These are phyloP conservation scores for Collybiopsis confluens DNA, from an alignment of 768 basidiomycete genomes.

Conservation along the genomic window DNA sequence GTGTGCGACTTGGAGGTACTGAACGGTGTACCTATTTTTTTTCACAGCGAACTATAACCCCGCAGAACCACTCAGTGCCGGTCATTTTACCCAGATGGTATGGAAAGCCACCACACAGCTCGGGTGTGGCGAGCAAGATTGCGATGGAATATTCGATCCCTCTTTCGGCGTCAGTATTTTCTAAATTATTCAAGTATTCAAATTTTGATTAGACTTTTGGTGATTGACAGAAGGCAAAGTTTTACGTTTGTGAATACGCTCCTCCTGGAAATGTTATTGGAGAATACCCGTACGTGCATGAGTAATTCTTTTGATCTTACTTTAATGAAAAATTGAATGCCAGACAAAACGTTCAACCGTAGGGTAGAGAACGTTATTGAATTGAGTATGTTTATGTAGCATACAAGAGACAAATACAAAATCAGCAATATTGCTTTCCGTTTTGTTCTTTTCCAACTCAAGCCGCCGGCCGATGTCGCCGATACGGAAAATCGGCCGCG, in stretches of 20 bases:
- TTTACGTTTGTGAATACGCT: constrained; percentile 41
- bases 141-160: constrained; percentile 34
- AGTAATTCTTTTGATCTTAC: no score
- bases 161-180: constrained; percentile 18
- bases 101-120: constrained; percentile 45
- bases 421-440: no score
- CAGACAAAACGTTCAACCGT: no score
- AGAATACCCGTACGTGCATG: constrained; percentile 31
- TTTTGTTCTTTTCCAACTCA: no score
- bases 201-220: neutral
- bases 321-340: no score
- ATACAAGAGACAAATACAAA: no score
- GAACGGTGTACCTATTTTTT: neutral
- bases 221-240: constrained; percentile 26
- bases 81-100: constrained; percentile 48
- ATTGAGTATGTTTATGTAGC: no score
- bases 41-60: constrained; percentile 31
- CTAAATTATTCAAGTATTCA: constrained; percentile 6
- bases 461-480: no score
- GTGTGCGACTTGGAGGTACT: no score
- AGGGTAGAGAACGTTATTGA: no score
- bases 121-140: constrained; percentile 35
- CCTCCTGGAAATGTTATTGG: constrained; percentile 43
- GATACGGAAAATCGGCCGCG: no score
- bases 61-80: constrained; percentile 29